A percentile compares a stretch with the other conserved stretches of the same genome.
phyloP scores from a whole-genome alignment of 2,329 filamentous ascomycete species.

The Fusarium sambucinum region DNA sequence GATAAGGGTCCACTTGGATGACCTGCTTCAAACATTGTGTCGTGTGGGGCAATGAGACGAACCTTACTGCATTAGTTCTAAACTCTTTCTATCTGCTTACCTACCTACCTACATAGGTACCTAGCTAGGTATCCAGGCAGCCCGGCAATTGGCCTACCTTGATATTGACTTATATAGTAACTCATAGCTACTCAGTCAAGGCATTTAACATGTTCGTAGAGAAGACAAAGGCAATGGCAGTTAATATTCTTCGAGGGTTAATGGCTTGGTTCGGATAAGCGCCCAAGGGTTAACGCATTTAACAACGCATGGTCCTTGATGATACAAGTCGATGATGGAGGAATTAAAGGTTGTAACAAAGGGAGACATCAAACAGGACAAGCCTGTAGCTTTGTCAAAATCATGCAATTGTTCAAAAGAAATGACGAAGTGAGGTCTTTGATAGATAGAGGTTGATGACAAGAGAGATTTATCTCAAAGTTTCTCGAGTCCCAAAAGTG shows the following conservation, averaged over 20 bases:
- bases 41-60: constrained; percentile 11
- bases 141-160: not conserved
- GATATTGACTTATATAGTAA: not conserved
- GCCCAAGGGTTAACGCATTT: not conserved
- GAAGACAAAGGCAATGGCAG: not conserved
- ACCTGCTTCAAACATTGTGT: constrained; percentile 4
- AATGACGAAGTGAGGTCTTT: not conserved
- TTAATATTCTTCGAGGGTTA: no score
- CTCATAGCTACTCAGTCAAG: not conserved
- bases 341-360: not conserved
- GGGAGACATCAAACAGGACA: not conserved
- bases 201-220: not conserved
- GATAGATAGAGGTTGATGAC: not conserved
- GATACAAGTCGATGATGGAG: not conserved
- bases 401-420: not conserved
- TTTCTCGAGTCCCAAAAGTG: constrained; percentile 21
- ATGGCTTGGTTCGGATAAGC: no score
- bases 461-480: not conserved
- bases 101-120: no score
- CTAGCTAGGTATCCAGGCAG: no score
- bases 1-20: constrained; percentile 1
- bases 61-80: constrained; percentile 10
- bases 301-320: not conserved
- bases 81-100: not conserved
- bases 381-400: not conserved